These are phyloP conservation scores for Skeletonema costatum DNA, from an alignment of 108 stramenopile species.

Conservation along the genomic window DNA sequence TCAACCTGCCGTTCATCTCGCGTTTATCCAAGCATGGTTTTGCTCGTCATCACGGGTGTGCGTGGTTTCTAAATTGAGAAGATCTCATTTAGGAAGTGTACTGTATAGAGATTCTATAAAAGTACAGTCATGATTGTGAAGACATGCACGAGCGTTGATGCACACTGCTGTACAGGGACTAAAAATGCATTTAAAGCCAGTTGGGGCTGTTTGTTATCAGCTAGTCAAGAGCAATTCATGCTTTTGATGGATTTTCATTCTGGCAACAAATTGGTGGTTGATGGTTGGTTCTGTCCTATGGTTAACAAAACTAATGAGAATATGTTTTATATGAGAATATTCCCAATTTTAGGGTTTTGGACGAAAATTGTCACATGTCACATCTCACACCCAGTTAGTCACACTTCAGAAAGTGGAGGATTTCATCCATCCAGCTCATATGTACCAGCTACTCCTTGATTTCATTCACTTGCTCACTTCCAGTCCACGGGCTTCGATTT, in stretches of 20 bases:
- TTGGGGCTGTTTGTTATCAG: not conserved
- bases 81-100: conserved; percentile 5
- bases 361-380: not conserved
- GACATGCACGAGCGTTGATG: not conserved
- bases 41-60: conserved; percentile 35
- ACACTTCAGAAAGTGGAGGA: too few relatives aligned
- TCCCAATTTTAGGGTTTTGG: not conserved
- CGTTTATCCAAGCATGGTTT: conserved; percentile 34
- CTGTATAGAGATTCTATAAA: conserved; percentile 7
- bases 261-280: not conserved
- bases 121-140: conserved; percentile 1
- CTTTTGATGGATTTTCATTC: too few relatives aligned
- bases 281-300: not conserved
- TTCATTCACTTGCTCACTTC: not conserved
- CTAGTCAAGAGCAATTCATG: not conserved
- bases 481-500: conserved; percentile 26
- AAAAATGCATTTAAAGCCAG: not conserved
- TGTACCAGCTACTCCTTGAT: too few relatives aligned
- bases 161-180: not conserved
- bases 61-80: conserved; percentile 7
- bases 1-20: conserved; percentile 33
- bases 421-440: too few relatives aligned
- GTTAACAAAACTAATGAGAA: not conserved
- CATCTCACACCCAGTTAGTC: not conserved
- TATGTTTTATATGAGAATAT: not conserved